Evolutionary conservation across 1,139 yeast genomes (phyloP).

Genomic region (Candida pseudoviswanathii): DNA sequence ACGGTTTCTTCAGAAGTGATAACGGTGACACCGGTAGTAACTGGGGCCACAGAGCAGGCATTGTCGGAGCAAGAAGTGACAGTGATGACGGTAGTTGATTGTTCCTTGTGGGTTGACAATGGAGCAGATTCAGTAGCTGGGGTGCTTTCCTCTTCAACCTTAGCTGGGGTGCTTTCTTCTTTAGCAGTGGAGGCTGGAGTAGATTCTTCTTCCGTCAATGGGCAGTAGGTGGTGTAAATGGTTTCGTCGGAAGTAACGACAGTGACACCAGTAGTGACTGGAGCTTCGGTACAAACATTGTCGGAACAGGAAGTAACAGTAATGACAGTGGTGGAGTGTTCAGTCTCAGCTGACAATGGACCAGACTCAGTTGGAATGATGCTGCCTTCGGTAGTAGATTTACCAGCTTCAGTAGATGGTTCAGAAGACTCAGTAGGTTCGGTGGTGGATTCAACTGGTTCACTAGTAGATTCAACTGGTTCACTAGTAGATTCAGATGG

Average conservation of each 20-base stretch:
- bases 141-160: slow-evolving; percentile 8
- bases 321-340: not conserved
- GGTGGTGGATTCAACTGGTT: too few relatives aligned
- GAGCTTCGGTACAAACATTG: not conserved
- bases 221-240: too few relatives aligned
- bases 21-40: too few relatives aligned
- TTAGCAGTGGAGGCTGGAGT: slow-evolving; percentile 1
- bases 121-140: slow-evolving; percentile 13
- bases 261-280: not conserved
- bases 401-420: too few relatives aligned
- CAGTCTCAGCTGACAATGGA: not conserved
- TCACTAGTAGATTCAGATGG: too few relatives aligned
- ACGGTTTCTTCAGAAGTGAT: not conserved
- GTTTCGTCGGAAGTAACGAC: not conserved
- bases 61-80: slow-evolving; percentile 7
- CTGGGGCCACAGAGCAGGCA: not conserved
- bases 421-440: too few relatives aligned
- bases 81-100: too few relatives aligned
- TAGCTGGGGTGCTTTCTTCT: slow-evolving; percentile 10
- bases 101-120: not conserved
- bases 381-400: slow-evolving; percentile 6
- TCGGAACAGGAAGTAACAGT: not conserved
- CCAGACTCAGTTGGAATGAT: slow-evolving; percentile 12
- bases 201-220: not conserved
- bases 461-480: too few relatives aligned